Conservation (phyloP, 2,329 filamentous ascomycete genomes). For the Penicillium sp. region DNA sequence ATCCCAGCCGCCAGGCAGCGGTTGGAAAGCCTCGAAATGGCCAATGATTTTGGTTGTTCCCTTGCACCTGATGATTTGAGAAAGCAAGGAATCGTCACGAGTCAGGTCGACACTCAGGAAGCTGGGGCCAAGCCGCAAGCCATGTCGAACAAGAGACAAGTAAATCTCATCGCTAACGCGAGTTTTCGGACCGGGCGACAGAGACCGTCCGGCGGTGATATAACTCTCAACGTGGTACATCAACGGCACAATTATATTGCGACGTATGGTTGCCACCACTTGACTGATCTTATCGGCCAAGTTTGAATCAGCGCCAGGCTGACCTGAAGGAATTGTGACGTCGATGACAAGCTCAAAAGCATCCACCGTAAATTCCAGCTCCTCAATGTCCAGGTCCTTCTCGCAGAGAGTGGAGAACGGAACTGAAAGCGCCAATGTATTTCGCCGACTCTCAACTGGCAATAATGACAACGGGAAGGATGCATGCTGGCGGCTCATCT, state of each 20-base stretch:
- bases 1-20: constrained; percentile 56
- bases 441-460: constrained; percentile 60
- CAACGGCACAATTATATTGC: constrained; percentile 63
- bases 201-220: constrained; percentile 15
- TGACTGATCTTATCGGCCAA: constrained; percentile 58
- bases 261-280: constrained; percentile 61
- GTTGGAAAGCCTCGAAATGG: constrained; percentile 49
- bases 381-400: constrained; percentile 61
- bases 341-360: constrained; percentile 65
- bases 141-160: constrained; percentile 60
- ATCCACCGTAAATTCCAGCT: constrained; percentile 66
- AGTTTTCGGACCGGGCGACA: constrained; percentile 28
- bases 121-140: constrained; percentile 63
- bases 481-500: constrained; percentile 35
- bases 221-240: constrained; percentile 54
- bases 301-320: constrained; percentile 33
- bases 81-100: constrained; percentile 55
- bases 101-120: constrained; percentile 64
- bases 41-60: constrained; percentile 65
- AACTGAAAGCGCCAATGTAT: constrained; percentile 68
- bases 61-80: constrained; percentile 53
- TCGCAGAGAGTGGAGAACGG: constrained; percentile 59
- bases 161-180: constrained; percentile 46
- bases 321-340: constrained; percentile 29
- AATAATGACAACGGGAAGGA: constrained; percentile 65